A percentile compares a stretch with the other conserved stretches of the same genome.
These are phyloP conservation scores for Fusarium nurragi DNA, from an alignment of 2,329 filamentous ascomycete genomes.

Conservation along the genomic window DNA sequence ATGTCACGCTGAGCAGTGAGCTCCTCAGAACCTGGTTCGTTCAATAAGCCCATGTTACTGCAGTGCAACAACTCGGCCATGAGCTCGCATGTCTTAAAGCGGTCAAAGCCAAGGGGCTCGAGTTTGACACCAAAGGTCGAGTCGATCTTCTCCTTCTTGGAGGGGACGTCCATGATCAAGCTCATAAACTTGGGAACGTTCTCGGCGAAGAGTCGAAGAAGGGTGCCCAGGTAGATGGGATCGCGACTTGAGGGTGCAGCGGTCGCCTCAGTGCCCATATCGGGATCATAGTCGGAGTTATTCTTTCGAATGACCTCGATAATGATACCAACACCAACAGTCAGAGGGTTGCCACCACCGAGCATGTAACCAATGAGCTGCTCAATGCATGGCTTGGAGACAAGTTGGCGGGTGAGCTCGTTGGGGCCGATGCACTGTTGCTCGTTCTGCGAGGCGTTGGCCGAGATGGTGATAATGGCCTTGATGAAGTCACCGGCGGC, in stretches of 20 bases:
- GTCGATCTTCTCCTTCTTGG: constrained; percentile 77
- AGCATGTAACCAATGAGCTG: constrained; percentile 93
- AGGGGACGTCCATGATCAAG: constrained; percentile 81
- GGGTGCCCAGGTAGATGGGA: constrained; percentile 92
- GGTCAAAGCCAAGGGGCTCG: constrained; percentile 93
- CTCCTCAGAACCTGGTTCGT: constrained; percentile 89
- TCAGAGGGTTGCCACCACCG: constrained; percentile 89
- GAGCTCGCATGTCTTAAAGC: constrained; percentile 98
- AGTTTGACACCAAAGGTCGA: constrained; percentile 92
- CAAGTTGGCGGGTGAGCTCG: constrained; percentile 92
- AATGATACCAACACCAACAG: constrained; percentile 94
- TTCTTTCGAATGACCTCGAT: constrained; percentile 99
- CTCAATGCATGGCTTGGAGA: constrained; percentile 85
- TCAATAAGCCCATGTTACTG: constrained; percentile 97
- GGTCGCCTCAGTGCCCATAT: constrained; percentile 83
- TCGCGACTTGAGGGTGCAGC: constrained; percentile 84
- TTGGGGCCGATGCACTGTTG: constrained; percentile 99
- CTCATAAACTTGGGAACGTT: constrained; percentile 95
- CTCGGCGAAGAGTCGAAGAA: constrained; percentile 87
- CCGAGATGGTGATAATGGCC: constrained; percentile 98
- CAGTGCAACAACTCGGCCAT: constrained; percentile 98
- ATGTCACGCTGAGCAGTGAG: constrained; percentile 82
- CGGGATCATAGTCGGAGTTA: constrained; percentile 98
- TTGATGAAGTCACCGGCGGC: constrained; percentile 98
- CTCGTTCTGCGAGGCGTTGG: constrained; percentile 97